phyloP scores from a whole-genome alignment of 2,329 filamentous ascomycete species.

The Aspergillus sp. region DNA sequence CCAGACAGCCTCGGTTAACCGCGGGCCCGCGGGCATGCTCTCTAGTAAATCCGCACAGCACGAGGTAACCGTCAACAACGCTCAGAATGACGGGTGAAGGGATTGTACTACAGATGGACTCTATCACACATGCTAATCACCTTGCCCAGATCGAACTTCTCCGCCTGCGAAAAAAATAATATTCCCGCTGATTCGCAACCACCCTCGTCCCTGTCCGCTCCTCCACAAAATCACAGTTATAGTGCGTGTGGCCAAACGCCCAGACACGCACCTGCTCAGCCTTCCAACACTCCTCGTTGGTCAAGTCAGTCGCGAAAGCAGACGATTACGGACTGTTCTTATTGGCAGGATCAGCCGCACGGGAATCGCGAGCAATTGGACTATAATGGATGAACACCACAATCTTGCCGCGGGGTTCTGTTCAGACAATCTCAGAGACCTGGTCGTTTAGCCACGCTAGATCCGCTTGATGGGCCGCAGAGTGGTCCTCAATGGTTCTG shows the following conservation, averaged over 20 bases:
- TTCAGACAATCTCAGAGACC: conserved; percentile 20
- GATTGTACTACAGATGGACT: neutral
- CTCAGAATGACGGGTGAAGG: neutral
- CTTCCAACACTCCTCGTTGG: conserved; percentile 32
- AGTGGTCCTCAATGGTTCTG: conserved; percentile 30
- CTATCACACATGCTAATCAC: conserved; percentile 10
- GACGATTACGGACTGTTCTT: conserved; percentile 24
- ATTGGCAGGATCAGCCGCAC: conserved; percentile 27
- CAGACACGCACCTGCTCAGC: conserved; percentile 34
- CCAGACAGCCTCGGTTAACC: conserved; percentile 14
- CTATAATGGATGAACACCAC: conserved; percentile 36
- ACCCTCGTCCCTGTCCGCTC: conserved; percentile 26
- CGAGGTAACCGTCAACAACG: neutral
- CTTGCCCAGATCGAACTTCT: conserved; percentile 29
- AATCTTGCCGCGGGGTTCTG: conserved; percentile 29
- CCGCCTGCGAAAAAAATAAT: conserved; percentile 34
- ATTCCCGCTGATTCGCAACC: conserved; percentile 37
- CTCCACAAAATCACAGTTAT: conserved; percentile 36
- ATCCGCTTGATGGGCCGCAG: conserved; percentile 25
- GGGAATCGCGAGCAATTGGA: conserved; percentile 19
- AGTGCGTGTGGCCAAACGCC: conserved; percentile 48
- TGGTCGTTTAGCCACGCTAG: conserved; percentile 36
- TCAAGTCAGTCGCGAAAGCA: conserved; percentile 41
- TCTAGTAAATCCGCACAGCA: neutral
- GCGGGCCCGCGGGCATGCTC: conserved; percentile 3